Percentiles rank a stretch among this genome's conserved stretches.
These are phyloP conservation scores for Hyaloscypha hepaticicola DNA, from an alignment of 495 filamentous ascomycete species.

Conservation along the genomic window DNA sequence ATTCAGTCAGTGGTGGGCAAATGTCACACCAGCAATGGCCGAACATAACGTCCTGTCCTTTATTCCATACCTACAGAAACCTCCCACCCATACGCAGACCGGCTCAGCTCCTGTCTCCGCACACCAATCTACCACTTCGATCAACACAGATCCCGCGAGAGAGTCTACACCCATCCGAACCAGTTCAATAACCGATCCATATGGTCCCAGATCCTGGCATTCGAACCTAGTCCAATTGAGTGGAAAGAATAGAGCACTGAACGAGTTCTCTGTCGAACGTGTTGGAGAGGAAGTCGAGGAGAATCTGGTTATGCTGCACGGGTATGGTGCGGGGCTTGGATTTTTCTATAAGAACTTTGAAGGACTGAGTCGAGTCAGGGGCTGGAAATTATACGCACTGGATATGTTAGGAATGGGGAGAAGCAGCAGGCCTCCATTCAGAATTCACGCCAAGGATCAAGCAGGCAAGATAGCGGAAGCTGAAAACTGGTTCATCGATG, in stretches of 20 bases:
- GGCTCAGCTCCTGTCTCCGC: conserved; percentile 49
- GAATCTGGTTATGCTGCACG: conserved; percentile 95
- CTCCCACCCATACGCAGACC: conserved; percentile 69
- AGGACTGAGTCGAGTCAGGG: conserved; percentile 67
- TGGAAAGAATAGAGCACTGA: conserved; percentile 83
- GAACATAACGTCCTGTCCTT: conserved; percentile 88
- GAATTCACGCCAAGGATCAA: conserved; percentile 74
- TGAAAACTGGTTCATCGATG: conserved; percentile 94
- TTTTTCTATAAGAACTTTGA: conserved; percentile 99
- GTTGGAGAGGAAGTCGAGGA: conserved; percentile 68
- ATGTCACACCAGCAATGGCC: conserved; percentile 74
- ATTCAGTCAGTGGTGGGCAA: conserved; percentile 92
- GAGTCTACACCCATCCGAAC: conserved; percentile 22
- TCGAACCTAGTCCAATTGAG: conserved; percentile 80
- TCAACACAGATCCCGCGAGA: conserved; percentile 37
- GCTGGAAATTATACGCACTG: conserved; percentile 89
- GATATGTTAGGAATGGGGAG: conserved; percentile 95
- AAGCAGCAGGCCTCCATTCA: conserved; percentile 80
- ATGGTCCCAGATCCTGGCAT: conserved; percentile 83
- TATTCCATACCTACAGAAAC: conserved; percentile 78
- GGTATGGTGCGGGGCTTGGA: conserved; percentile 91
- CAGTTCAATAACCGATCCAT: conserved; percentile 63
- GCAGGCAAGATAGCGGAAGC: conserved; percentile 85
- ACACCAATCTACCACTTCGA: conserved; percentile 33
- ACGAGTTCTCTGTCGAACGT: conserved; percentile 90